A percentile compares a stretch with the other conserved stretches of the same genome.
These are phyloP conservation scores for Leptomonas seymouri DNA, from an alignment of 208 protist species.

Conservation along the genomic window DNA sequence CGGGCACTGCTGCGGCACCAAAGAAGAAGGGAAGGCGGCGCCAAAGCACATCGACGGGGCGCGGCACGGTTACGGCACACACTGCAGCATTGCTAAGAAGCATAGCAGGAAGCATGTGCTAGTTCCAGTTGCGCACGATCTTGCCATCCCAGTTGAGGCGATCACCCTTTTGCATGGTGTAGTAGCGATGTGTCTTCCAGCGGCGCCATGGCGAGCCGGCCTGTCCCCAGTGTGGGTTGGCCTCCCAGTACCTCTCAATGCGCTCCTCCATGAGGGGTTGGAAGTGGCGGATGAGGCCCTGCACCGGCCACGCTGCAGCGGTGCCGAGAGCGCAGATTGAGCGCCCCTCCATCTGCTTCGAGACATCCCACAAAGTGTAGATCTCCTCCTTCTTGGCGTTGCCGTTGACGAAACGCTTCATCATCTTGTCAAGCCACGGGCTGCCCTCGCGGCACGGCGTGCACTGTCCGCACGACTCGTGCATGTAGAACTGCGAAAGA, in stretches of 20 bases:
- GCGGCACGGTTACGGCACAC: no score
- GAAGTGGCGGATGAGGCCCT: constrained; percentile 98
- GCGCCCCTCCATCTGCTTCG: constrained; percentile 98
- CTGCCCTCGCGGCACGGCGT: constrained; percentile 98
- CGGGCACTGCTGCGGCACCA: neutral
- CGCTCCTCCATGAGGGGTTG: constrained; percentile 95
- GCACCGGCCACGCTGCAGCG: constrained; percentile 98
- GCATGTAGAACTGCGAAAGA: constrained; percentile 97
- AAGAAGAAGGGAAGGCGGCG: constrained; percentile 8
- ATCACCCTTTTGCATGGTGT: constrained; percentile 91
- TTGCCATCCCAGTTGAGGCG: constrained; percentile 89
- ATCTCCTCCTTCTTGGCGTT: constrained; percentile 98
- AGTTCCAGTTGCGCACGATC: constrained; percentile 91
- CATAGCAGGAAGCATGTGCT: constrained; percentile 2
- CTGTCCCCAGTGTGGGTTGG: constrained; percentile 88
- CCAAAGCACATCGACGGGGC: no score
- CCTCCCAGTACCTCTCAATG: constrained; percentile 91
- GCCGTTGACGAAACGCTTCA: constrained; percentile 96
- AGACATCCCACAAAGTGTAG: constrained; percentile 97
- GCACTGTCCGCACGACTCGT: constrained; percentile 98
- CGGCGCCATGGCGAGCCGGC: constrained; percentile 81
- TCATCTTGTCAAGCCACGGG: constrained; percentile 97
- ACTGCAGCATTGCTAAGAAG: constrained; percentile 2
- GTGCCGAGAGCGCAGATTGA: constrained; percentile 99
- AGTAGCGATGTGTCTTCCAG: constrained; percentile 91